Evolutionary conservation across 768 basidiomycete species (phyloP).

Genomic region (Lentinula sp.): DNA sequence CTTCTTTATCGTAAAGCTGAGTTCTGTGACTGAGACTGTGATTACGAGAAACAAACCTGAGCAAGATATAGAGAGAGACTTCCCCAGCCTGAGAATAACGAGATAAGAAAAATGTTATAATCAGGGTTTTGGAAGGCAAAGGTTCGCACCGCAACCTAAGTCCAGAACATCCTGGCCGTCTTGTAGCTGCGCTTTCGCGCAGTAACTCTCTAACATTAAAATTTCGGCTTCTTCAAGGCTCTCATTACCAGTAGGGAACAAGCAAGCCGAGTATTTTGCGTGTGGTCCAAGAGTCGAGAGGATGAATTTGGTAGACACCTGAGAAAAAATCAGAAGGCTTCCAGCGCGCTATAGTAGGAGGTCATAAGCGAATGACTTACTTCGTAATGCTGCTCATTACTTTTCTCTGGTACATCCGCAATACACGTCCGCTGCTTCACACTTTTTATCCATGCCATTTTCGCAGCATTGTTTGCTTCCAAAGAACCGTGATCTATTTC

Average conservation of each 20-base stretch:
- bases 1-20: conserved; percentile 31
- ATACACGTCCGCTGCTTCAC: conserved; percentile 45
- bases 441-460: conserved; percentile 57
- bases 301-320: conserved; percentile 60
- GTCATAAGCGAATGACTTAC: conserved; percentile 23
- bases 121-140: neutral
- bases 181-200: conserved; percentile 52
- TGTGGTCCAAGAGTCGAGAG: conserved; percentile 57
- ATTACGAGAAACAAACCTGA: conserved; percentile 26
- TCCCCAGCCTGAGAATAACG: conserved; percentile 49
- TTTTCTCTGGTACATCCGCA: conserved; percentile 57
- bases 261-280: conserved; percentile 63
- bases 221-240: conserved; percentile 59
- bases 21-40: neutral
- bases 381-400: conserved; percentile 79
- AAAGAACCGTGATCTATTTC: conserved; percentile 58
- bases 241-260: conserved; percentile 56
- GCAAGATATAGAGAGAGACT: conserved; percentile 62
- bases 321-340: neutral
- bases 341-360: neutral
- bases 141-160: conserved; percentile 53
- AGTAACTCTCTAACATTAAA: conserved; percentile 62
- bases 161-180: conserved; percentile 63
- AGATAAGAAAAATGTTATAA: neutral
- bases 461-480: conserved; percentile 55